Conservation (phyloP, 192 early-diverging fungal genomes). For the Gamsiella multidivaricata region DNA sequence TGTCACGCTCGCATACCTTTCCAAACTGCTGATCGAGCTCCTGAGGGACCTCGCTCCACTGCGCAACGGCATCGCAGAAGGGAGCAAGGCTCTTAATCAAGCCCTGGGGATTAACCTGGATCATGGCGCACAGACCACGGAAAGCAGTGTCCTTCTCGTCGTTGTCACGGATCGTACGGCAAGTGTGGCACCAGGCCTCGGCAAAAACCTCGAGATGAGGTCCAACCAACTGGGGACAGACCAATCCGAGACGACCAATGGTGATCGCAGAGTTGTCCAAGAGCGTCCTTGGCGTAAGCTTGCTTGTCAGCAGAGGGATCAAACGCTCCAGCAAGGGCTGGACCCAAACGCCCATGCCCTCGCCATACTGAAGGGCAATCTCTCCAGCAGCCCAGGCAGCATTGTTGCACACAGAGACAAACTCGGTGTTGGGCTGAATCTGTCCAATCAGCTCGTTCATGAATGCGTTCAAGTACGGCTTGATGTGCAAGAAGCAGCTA, state of each 20-base stretch:
- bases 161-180: slow-evolving; percentile 90
- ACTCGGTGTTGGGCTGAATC: slow-evolving; percentile 79
- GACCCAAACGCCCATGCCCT: slow-evolving; percentile 86
- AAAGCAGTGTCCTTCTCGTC: slow-evolving; percentile 98
- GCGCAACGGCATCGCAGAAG: slow-evolving; percentile 85
- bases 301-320: slow-evolving; percentile 80
- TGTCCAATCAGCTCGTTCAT: slow-evolving; percentile 81
- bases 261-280: slow-evolving; percentile 97
- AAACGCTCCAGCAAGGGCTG: slow-evolving; percentile 85
- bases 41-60: slow-evolving; percentile 76
- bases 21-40: slow-evolving; percentile 72
- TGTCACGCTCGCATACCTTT: slow-evolving; percentile 56
- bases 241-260: slow-evolving; percentile 94
- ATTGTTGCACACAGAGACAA: slow-evolving; percentile 95
- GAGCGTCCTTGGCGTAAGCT: slow-evolving; percentile 77
- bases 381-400: slow-evolving; percentile 98
- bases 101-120: slow-evolving; percentile 89
- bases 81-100: slow-evolving; percentile 73
- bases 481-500: slow-evolving; percentile 83
- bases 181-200: slow-evolving; percentile 83
- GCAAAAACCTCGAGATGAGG: slow-evolving; percentile 88
- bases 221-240: slow-evolving; percentile 84
- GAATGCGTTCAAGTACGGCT: slow-evolving; percentile 82
- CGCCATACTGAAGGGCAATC: slow-evolving; percentile 86
- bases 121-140: slow-evolving; percentile 93